phyloP scores from a whole-genome alignment of 768 basidiomycete genomes.

The Pleurotus sapidus region DNA sequence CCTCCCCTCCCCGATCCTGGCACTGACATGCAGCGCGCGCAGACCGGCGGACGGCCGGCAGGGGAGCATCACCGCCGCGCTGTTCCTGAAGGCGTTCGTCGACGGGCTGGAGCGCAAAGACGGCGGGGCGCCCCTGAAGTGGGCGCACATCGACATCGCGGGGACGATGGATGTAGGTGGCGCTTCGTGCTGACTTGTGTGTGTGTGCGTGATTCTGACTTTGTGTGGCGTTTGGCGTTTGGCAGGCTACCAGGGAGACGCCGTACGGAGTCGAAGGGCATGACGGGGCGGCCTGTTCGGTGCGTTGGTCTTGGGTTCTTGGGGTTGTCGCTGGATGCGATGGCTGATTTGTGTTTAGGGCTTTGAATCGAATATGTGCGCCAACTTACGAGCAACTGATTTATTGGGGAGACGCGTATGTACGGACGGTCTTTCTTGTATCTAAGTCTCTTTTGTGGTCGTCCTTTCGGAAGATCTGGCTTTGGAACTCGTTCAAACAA shows the following conservation, averaged over 20 bases:
- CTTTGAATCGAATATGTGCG: conserved; percentile 35
- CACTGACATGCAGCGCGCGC: background rate
- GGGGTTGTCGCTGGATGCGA: background rate
- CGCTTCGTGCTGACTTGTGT: too few species aligned
- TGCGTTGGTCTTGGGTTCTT: conserved; percentile 29
- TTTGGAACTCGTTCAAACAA: too few species aligned
- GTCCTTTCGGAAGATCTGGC: too few species aligned
- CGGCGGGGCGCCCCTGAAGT: conserved; percentile 55
- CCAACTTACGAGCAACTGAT: conserved; percentile 2
- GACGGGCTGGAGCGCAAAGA: conserved; percentile 67
- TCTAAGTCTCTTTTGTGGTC: too few species aligned
- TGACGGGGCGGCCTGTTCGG: conserved; percentile 82
- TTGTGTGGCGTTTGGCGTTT: too few species aligned
- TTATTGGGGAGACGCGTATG: too few species aligned
- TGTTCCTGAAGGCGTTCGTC: conserved; percentile 84
- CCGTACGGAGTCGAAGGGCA: conserved; percentile 70
- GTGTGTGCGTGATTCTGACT: too few species aligned
- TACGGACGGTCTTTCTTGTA: too few species aligned
- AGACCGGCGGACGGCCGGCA: conserved; percentile 72
- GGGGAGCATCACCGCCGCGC: conserved; percentile 82
- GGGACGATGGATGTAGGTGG: conserved; percentile 64
- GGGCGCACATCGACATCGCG: conserved; percentile 89
- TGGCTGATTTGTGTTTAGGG: conserved; percentile 18
- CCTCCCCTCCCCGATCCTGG: background rate
- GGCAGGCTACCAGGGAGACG: conserved; percentile 39